Evolutionary conservation across 2,329 filamentous ascomycete genomes (phyloP).

Genomic region (Arthrobotrys pseudoclavata): DNA sequence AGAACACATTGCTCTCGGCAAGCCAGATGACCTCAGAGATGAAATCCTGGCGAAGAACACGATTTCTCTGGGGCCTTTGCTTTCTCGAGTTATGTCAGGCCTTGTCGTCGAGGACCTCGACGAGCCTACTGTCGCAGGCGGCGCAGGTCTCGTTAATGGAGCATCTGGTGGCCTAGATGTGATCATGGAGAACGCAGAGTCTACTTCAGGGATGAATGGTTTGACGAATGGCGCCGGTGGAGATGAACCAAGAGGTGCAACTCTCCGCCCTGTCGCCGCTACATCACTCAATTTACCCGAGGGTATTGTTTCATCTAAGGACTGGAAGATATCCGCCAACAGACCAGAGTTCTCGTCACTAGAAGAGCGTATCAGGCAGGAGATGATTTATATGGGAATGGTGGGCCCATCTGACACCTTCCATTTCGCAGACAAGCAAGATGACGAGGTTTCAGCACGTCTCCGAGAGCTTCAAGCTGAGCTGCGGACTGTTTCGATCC

Average conservation of each 20-base stretch:
- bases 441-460: constrained; percentile 93
- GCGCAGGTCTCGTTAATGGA: constrained; percentile 65
- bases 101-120: constrained; percentile 79
- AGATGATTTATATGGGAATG: constrained; percentile 91
- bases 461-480: constrained; percentile 86
- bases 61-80: constrained; percentile 87
- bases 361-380: constrained; percentile 90
- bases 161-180: constrained; percentile 65
- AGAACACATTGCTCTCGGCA: constrained; percentile 69
- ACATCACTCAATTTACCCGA: constrained; percentile 70
- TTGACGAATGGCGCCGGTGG: constrained; percentile 65
- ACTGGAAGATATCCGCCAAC: constrained; percentile 81
- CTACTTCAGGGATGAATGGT: constrained; percentile 62
- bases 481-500: constrained; percentile 83
- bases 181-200: constrained; percentile 58
- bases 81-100: constrained; percentile 82
- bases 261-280: constrained; percentile 54
- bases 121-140: constrained; percentile 33
- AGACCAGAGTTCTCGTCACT: constrained; percentile 88
- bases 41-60: constrained; percentile 89
- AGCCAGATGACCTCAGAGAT: constrained; percentile 87
- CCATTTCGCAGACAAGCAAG: constrained; percentile 85
- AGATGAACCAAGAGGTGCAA: constrained; percentile 54
- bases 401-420: constrained; percentile 77
- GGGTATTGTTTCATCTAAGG: constrained; percentile 65